phyloP scores from a whole-genome alignment of 192 early-diverging fungal genomes.

The Coemansia pectinata region DNA sequence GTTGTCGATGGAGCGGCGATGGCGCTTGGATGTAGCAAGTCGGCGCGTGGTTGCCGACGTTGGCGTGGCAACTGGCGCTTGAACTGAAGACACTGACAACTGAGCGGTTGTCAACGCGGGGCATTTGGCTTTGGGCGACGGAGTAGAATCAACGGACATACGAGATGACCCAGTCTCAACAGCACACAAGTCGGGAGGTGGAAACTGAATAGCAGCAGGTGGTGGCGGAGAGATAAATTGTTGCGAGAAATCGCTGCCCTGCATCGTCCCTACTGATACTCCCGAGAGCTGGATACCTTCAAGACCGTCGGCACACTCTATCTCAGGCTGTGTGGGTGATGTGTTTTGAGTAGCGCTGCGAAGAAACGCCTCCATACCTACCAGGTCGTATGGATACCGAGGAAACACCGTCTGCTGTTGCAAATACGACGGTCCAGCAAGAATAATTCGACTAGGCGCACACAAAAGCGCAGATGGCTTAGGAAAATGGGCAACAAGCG shows the following conservation, averaged over 20 bases:
- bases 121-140: not conserved
- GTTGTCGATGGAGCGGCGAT: constrained; percentile 9
- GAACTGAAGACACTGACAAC: not conserved
- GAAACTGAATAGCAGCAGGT: not conserved
- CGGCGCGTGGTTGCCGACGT: not conserved
- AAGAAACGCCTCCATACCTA: constrained; percentile 15
- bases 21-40: not conserved
- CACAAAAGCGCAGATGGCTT: constrained; percentile 30
- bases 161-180: not conserved
- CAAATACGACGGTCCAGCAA: constrained; percentile 1
- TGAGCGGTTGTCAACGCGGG: not conserved
- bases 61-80: not conserved
- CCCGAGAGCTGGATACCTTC: not conserved
- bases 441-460: constrained; percentile 25
- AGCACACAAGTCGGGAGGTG: not conserved
- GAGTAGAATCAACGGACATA: not conserved
- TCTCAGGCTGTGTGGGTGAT: constrained; percentile 27
- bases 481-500: constrained; percentile 9
- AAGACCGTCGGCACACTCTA: not conserved
- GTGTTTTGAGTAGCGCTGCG: constrained; percentile 17
- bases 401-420: not conserved
- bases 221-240: constrained; percentile 22
- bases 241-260: constrained; percentile 46
- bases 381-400: constrained; percentile 39
- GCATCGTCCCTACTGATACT: constrained; percentile 1